Evolutionary conservation across 148 eudicot genomes (phyloP), one percentile per base, ranked within the genome.

Genomic region (Fagopyrum esculentum): DNA sequence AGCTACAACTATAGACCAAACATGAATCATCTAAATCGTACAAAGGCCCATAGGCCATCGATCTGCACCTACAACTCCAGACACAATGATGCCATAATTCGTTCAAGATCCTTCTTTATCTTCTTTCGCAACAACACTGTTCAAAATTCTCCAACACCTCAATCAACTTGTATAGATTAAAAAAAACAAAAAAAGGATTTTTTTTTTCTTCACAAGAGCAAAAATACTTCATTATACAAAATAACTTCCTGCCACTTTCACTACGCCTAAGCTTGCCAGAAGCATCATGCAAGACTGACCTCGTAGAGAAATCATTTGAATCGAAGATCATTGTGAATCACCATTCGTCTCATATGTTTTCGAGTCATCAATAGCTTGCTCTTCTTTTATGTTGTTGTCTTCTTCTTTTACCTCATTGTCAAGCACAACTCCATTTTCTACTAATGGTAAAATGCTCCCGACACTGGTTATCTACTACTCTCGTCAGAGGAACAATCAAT

Each of bases 351-450:
- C 73, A 50, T 66, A 73, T 35, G 73, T 47, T 30, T 26, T 22
- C 10, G 61, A 66, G 44, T n/a, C 54, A 2, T 76, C 64, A 69
- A 48, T 45, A 66, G 71, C 17, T 45, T 66, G 60, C 19, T 82
- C 87, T 47, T 89, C 85, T 54, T 74, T 83, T 19, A 55, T 52
- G 73, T 56, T 66, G 46, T 63, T 71, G 49, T 78, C 79, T 64
- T 6, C 4, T 22, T 45, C 81, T 55, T 85, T 71, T 59, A 75
- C 80, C 79, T 81, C 86, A 13, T 73, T 77, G 69, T 74, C 78
- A 59, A 82, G 75, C 17, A 72, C 26, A 45, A 55, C 81, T 59
- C 96, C 96, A 77, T 94, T 89, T 79, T 88, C 96, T 73, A 73
- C 76, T 47, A 70, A 76, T 19, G 84, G 52, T 10, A 72, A 55